Conservation (phyloP, 768 basidiomycete species). For the Tylopilus sp. region DNA sequence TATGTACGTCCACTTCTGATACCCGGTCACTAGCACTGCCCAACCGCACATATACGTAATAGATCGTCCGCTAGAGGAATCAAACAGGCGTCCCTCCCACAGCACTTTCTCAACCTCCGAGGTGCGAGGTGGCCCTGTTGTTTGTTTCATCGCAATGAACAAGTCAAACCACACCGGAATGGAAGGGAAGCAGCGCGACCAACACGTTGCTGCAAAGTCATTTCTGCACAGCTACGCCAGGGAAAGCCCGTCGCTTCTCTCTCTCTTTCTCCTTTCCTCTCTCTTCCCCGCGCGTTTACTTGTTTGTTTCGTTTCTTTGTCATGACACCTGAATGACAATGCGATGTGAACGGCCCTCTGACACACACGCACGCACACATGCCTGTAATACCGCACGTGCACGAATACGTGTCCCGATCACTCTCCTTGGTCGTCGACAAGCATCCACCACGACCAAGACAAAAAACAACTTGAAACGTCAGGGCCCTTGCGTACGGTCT, state of each 20-base stretch:
- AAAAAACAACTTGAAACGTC: too few species aligned
- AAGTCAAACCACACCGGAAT: constrained; percentile 4
- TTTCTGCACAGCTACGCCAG: constrained; percentile 6
- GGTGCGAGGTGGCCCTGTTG: constrained; percentile 4
- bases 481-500: constrained; percentile 8
- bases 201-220: constrained; percentile 22
- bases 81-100: not conserved
- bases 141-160: constrained; percentile 4
- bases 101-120: constrained; percentile 5
- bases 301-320: too few species aligned
- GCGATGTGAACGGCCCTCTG: not conserved
- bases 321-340: too few species aligned
- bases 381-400: not conserved
- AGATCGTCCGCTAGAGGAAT: not conserved
- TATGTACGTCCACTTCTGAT: not conserved
- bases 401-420: not conserved
- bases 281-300: too few species aligned
- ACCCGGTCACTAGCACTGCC: constrained; percentile 10
- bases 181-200: constrained; percentile 14
- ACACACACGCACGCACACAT: not conserved
- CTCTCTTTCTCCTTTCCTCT: not conserved
- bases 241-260: not conserved
- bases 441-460: not conserved
- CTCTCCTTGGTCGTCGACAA: not conserved
- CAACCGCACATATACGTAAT: constrained; percentile 6